Base-by-base conservation (phyloP, 2,329 filamentous ascomycete genomes). In the Aspergillus flavus region DNA sequence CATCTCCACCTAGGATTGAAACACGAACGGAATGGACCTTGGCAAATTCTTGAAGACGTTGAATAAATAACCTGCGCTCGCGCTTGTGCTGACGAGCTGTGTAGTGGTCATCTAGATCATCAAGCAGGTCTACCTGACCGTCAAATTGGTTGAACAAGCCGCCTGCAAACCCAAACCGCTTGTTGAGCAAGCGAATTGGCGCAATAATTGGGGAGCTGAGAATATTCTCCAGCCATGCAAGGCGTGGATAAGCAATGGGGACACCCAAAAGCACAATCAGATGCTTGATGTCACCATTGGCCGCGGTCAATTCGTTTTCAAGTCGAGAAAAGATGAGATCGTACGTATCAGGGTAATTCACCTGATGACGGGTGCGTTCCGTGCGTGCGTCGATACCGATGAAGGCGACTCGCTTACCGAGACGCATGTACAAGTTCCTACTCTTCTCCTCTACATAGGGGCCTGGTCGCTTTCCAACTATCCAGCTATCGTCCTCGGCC, bases 171-270 rank as follows among this genome's bases (percentile, higher is more conserved):
- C 94, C 94, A 69, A 98, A 96, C 30, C 94, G 88, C 76, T 94
- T 91, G 82, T 97, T 95, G 71, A 97, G 77, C 66, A 98, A 89
- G 73, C 93, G 94, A 74, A 97, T 88, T 0, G 94, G 93, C 0
- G 91, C 93, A 73, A 97, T 94, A 28, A 97, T 70, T 0, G 94
- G 94, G 64, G 92, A 96, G 19, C 86, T 86, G 70, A 98, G 87
- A 62, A 97, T 91, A 73, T 97, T 97, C 76, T 98, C 94, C 5
- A 97, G 84, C 94, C 94, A 97, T n/a, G 94, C 95, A 59, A 97
- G 84, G 70, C 94, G 92, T 1, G 83, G 84, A 67, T 86, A 84
- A 1, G 82, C 81, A 70, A 96, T 94, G 0, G 93, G 92, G 26
- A 91, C 88, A 61, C 90, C 91, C 2, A 90, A 80, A 12, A 90